Conservation (phyloP, 345 rosid genomes). For the Cardamine chenopodiifolia region DNA sequence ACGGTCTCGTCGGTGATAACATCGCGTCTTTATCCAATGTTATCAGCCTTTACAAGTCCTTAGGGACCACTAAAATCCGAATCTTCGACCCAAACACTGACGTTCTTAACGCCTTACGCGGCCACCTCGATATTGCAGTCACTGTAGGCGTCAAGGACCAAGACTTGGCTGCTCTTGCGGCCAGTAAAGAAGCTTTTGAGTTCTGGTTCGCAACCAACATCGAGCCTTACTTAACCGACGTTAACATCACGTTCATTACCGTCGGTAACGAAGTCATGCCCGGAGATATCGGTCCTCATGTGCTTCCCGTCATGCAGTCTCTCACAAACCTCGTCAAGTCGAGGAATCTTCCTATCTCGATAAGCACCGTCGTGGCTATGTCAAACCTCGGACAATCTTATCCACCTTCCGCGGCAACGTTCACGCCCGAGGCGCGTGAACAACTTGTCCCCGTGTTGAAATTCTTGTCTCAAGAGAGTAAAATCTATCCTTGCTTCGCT, state of each 20-base stretch:
- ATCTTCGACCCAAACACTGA: slow-evolving; percentile 42
- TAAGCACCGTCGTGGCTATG: slow-evolving; percentile 36
- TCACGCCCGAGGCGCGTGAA: not conserved
- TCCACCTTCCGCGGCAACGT: slow-evolving; percentile 49
- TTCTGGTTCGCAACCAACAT: slow-evolving; percentile 39
- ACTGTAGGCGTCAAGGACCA: slow-evolving; percentile 40
- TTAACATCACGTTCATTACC: slow-evolving; percentile 37
- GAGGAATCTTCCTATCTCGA: slow-evolving; percentile 9
- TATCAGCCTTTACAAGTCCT: slow-evolving; percentile 40
- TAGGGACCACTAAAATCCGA: slow-evolving; percentile 30
- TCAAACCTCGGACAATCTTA: slow-evolving; percentile 34
- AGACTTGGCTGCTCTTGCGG: slow-evolving; percentile 37
- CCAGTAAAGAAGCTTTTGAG: slow-evolving; percentile 27
- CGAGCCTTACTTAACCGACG: slow-evolving; percentile 34
- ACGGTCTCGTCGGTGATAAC: slow-evolving; percentile 52
- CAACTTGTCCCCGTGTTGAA: slow-evolving; percentile 33
- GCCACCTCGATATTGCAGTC: slow-evolving; percentile 32
- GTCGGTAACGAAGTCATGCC: slow-evolving; percentile 53
- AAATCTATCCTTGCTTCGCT: slow-evolving; percentile 54
- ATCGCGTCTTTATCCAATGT: slow-evolving; percentile 48
- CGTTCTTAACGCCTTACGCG: slow-evolving; percentile 44
- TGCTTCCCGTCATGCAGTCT: slow-evolving; percentile 39
- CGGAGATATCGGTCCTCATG: slow-evolving; percentile 16
- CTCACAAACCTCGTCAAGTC: slow-evolving; percentile 16
- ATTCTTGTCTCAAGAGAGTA: not conserved